Evolutionary conservation across 768 basidiomycete genomes (phyloP).

Genomic region (Pisolithus albus): DNA sequence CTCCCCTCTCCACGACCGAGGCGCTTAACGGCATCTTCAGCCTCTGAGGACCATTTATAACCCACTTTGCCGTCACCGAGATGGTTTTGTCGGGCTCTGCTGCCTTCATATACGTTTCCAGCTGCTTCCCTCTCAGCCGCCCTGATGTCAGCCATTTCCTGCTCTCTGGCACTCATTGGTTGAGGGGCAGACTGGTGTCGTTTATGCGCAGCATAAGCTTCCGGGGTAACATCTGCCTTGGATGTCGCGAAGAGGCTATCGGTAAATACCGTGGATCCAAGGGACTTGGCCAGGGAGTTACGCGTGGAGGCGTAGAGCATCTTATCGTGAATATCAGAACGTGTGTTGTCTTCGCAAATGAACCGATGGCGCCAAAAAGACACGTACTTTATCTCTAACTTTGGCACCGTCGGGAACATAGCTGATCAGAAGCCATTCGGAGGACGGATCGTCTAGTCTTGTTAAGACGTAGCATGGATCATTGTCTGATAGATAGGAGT

Average conservation of each 20-base stretch:
- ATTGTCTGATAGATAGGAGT: constrained; percentile 50
- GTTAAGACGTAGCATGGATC: constrained; percentile 72
- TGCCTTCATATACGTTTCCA: constrained; percentile 50
- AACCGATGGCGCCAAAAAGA: constrained; percentile 3
- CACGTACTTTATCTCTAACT: constrained; percentile 69
- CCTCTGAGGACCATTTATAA: constrained; percentile 60
- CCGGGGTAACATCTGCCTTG: constrained; percentile 57
- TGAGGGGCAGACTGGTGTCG: constrained; percentile 68
- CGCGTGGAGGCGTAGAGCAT: constrained; percentile 88
- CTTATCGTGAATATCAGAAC: constrained; percentile 30
- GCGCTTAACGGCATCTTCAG: constrained; percentile 55
- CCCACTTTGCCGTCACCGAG: constrained; percentile 51
- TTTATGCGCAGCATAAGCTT: constrained; percentile 68
- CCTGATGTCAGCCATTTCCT: constrained; percentile 71
- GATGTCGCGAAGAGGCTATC: constrained; percentile 76
- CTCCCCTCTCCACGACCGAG: constrained; percentile 44
- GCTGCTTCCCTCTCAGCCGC: constrained; percentile 65
- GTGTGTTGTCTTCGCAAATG: background rate
- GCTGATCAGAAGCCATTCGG: constrained; percentile 67
- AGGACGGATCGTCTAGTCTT: constrained; percentile 49
- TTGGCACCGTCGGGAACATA: constrained; percentile 81
- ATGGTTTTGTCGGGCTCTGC: constrained; percentile 47
- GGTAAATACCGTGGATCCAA: constrained; percentile 67
- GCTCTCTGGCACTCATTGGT: constrained; percentile 77
- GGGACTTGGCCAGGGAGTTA: constrained; percentile 56